Percentiles rank a stretch among this genome's conserved stretches.
Conservation (phyloP, 768 basidiomycete species). For the Chalciporus sphaerocephalus region DNA sequence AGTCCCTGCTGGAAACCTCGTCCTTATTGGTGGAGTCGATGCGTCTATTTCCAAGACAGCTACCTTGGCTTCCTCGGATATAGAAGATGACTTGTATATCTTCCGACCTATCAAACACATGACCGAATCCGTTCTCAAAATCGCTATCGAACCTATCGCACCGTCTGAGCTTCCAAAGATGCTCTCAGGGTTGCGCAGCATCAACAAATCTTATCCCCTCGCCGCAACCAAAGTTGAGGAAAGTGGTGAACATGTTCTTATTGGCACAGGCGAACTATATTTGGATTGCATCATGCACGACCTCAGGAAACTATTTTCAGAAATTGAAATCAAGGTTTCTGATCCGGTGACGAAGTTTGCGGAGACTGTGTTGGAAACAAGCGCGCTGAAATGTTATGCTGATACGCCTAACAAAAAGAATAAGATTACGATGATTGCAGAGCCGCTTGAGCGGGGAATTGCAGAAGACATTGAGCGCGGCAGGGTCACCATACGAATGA, state of each 20-base stretch:
- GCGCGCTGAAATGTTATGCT: constrained; percentile 96
- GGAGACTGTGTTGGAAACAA: constrained; percentile 97
- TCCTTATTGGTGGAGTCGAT: constrained; percentile 90
- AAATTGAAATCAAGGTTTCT: constrained; percentile 99
- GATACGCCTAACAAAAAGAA: constrained; percentile 99
- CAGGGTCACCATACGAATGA: constrained; percentile 90
- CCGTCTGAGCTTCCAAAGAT: constrained; percentile 99
- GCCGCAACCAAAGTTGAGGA: constrained; percentile 96
- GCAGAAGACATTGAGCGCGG: constrained; percentile 96
- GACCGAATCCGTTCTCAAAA: constrained; percentile 94
- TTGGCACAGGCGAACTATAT: constrained; percentile 96
- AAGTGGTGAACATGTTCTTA: constrained; percentile 93
- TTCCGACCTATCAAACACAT: constrained; percentile 96
- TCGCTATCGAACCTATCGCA: constrained; percentile 96
- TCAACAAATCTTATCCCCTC: constrained; percentile 97
- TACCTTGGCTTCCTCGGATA: constrained; percentile 68
- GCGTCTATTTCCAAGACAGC: constrained; percentile 94
- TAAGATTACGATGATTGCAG: constrained; percentile 98
- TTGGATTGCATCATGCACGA: constrained; percentile 98
- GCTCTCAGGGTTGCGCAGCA: constrained; percentile 91
- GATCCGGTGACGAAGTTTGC: constrained; percentile 98
- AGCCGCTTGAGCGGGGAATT: constrained; percentile 92
- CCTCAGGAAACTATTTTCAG: constrained; percentile 83
- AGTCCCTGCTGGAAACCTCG: constrained; percentile 86
- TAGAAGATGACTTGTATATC: constrained; percentile 86